Percentiles rank a stretch among this genome's conserved stretches.
phyloP scores from a whole-genome alignment of 139 green algal species.

The Closterium sp. region DNA sequence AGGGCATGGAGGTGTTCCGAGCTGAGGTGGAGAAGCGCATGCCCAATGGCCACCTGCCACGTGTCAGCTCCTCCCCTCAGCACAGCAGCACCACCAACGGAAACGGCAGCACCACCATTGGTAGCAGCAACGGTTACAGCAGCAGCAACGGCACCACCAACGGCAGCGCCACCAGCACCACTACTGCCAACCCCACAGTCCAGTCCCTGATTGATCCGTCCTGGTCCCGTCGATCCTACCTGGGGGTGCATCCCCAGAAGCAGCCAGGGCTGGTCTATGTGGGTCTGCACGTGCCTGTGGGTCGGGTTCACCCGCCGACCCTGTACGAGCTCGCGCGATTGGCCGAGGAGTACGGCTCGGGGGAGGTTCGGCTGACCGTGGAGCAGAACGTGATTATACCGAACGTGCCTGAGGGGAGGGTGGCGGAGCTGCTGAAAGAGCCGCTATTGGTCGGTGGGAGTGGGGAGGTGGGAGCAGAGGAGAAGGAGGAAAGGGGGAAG shows the following conservation, averaged over 20 bases:
- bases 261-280: conserved; percentile 74
- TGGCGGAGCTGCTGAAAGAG: conserved; percentile 82
- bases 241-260: conserved; percentile 92
- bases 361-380: conserved; percentile 86
- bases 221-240: conserved; percentile 43
- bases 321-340: conserved; percentile 76
- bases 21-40: conserved; percentile 75
- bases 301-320: conserved; percentile 77
- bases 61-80: not conserved
- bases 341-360: conserved; percentile 78
- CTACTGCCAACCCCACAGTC: not conserved
- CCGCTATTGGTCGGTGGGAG: conserved; percentile 69
- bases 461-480: not conserved
- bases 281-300: conserved; percentile 80
- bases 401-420: conserved; percentile 79
- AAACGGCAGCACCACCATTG: not conserved
- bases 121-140: not conserved
- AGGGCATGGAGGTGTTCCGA: conserved; percentile 63
- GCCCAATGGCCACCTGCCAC: conserved; percentile 49
- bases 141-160: not conserved
- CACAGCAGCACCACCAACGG: too few species aligned
- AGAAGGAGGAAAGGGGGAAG: not conserved
- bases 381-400: conserved; percentile 94
- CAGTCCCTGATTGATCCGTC: conserved; percentile 43
- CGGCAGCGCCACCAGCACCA: not conserved